Evolutionary conservation across 495 filamentous ascomycete genomes (phyloP).

Genomic region (Lophium mytilinum): DNA sequence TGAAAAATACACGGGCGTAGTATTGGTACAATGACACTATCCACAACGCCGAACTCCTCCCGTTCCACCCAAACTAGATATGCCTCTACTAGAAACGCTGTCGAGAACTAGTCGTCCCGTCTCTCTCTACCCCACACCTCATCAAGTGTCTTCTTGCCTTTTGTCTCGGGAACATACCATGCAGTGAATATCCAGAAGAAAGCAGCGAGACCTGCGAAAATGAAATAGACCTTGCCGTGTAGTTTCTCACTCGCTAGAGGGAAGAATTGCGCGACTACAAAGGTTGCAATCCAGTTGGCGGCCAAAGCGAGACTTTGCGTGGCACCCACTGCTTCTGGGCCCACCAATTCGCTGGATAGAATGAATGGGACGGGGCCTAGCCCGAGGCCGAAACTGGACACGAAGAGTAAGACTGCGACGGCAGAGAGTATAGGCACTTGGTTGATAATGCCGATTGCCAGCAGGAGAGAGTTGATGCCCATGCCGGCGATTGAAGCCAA

Average conservation of each 20-base stretch:
- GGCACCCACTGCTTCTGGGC: constrained; percentile 78
- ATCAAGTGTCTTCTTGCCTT: constrained; percentile 67
- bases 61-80: background rate
- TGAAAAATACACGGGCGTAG: too few relatives aligned
- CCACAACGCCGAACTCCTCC: background rate
- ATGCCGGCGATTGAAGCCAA: constrained; percentile 75
- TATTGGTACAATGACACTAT: background rate
- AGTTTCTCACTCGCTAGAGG: constrained; percentile 70
- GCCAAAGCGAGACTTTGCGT: constrained; percentile 77
- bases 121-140: constrained; percentile 78
- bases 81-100: background rate
- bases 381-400: constrained; percentile 82
- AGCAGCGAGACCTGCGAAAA: constrained; percentile 68
- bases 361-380: constrained; percentile 93
- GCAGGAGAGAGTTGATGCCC: constrained; percentile 60
- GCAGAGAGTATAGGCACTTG: constrained; percentile 66
- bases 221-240: constrained; percentile 75
- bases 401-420: constrained; percentile 72
- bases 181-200: constrained; percentile 59
- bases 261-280: constrained; percentile 88
- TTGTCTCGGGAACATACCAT: constrained; percentile 72
- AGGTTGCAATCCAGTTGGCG: constrained; percentile 86
- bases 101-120: constrained; percentile 29
- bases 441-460: constrained; percentile 68
- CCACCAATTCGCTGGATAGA: constrained; percentile 79